Percentiles rank a stretch among this genome's conserved stretches.
Conservation (phyloP, 345 rosid genomes). For the Nasturtium officinale region DNA sequence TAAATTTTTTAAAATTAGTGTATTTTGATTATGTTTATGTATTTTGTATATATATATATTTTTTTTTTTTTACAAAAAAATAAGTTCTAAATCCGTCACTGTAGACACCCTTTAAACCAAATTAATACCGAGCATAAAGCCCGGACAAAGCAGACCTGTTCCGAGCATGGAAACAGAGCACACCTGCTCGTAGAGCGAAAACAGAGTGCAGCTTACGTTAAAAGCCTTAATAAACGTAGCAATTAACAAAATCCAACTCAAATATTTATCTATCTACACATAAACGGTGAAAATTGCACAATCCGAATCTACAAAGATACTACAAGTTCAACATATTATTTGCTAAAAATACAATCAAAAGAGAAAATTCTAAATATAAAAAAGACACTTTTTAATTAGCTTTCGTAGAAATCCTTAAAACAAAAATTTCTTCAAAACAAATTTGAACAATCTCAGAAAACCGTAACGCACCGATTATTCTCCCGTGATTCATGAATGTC, state of each 20-base stretch:
- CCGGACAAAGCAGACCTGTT: too few relatives aligned
- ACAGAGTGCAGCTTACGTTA: not conserved
- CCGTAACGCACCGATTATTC: not conserved
- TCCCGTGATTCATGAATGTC: constrained; percentile 14
- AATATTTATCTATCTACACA: not conserved
- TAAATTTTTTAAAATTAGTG: too few relatives aligned
- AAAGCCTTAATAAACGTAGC: not conserved
- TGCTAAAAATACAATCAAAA: constrained; percentile 8
- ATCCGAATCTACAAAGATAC: constrained; percentile 12
- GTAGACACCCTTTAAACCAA: too few relatives aligned
- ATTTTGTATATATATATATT: too few relatives aligned
- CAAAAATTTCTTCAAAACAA: constrained; percentile 29
- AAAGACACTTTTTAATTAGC: constrained; percentile 29
- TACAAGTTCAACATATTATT: constrained; percentile 36
- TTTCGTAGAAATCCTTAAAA: constrained; percentile 23
- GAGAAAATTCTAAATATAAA: not conserved
- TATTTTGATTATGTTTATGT: too few relatives aligned
- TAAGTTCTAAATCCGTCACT: too few relatives aligned
- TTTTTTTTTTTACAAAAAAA: too few relatives aligned
- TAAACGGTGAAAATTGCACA: not conserved
- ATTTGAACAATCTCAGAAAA: constrained; percentile 34
- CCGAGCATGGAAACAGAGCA: too few relatives aligned
- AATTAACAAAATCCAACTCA: not conserved
- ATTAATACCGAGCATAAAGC: too few relatives aligned
- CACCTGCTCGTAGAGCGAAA: too few relatives aligned